A percentile compares a stretch with the other conserved stretches of the same genome.
phyloP scores from a whole-genome alignment of 306 rosid species.

The Cucumis hystrix region DNA sequence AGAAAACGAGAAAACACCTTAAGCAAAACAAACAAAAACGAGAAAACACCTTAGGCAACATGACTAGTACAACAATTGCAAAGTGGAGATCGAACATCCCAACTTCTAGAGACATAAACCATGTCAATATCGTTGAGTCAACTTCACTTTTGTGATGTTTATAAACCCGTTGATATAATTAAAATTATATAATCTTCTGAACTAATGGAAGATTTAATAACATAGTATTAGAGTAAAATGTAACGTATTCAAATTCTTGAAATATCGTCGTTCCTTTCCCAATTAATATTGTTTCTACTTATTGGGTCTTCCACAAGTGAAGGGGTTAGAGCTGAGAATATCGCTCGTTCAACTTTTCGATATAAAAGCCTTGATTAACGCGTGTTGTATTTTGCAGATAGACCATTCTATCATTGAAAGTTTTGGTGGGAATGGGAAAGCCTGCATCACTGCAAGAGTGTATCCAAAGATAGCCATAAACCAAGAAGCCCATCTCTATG shows the following conservation, averaged over 20 bases:
- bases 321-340: neutral
- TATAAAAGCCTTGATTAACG: neutral
- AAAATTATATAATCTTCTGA: too few relatives aligned
- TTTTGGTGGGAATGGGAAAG: constrained; percentile 57
- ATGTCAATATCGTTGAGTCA: too few relatives aligned
- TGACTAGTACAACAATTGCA: neutral
- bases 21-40: neutral
- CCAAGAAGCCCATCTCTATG: constrained; percentile 38
- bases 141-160: too few relatives aligned
- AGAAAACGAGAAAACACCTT: neutral
- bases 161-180: too few relatives aligned
- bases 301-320: neutral
- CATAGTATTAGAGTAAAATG: too few relatives aligned
- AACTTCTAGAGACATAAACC: too few relatives aligned
- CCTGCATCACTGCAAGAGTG: constrained; percentile 49
- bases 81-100: too few relatives aligned
- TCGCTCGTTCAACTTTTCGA: neutral
- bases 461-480: constrained; percentile 44
- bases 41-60: neutral
- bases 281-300: too few relatives aligned
- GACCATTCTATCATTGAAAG: constrained; percentile 61
- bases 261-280: too few relatives aligned
- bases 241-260: too few relatives aligned
- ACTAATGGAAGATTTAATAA: too few relatives aligned
- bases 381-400: constrained; percentile 32